Evolutionary conservation across 805 yeast genomes (phyloP), one percentile per base, ranked within the genome.

Genomic region (Teunomyces stri): DNA sequence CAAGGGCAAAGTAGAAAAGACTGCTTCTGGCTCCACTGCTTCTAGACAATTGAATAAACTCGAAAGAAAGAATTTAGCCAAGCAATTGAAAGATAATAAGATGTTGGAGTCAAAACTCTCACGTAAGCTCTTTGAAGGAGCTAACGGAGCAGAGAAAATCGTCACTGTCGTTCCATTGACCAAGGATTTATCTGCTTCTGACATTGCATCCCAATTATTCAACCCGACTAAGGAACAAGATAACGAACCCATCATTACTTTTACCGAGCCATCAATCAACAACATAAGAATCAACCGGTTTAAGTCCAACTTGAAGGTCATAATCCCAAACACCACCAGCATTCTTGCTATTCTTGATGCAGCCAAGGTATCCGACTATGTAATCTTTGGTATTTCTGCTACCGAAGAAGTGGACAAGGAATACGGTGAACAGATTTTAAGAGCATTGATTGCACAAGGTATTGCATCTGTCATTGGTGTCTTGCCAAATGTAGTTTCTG

Each of bases 391-490:
- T n/a, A 71, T 94, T 36, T 89, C 96, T 48, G 96, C 96, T 6
- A 72, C 80, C 15, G 79, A 82, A 42, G 98, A 94, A 69, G 92
- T 92, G 45, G 90, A 85, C 54, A 73, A 75, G 40, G 78, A 76
- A 34, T 79, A 81, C 57, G 98, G 98, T 42, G 99, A 94, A 68
- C 91, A 89, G 59, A 81, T 91, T 25, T 74, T 94, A 47, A 82
- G 98, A 67, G 88, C 96, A 1, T 77, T 91, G 30, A 89, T 88
- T 59, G 79, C 91, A 11, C 99, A 95, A 70, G 98, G 98, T 74
- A 85, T 91, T 11, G 85, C 96, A 0, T 80, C 89, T 3, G 84
- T 83, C 1, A 70, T 86, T 47, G 94, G 95, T 25, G 89, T 88
- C 9, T 80, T 91, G 22, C 81, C 94, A 6, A 89, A 89, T 58